Conservation (phyloP, 345 rosid species). For the Linum tenue region DNA sequence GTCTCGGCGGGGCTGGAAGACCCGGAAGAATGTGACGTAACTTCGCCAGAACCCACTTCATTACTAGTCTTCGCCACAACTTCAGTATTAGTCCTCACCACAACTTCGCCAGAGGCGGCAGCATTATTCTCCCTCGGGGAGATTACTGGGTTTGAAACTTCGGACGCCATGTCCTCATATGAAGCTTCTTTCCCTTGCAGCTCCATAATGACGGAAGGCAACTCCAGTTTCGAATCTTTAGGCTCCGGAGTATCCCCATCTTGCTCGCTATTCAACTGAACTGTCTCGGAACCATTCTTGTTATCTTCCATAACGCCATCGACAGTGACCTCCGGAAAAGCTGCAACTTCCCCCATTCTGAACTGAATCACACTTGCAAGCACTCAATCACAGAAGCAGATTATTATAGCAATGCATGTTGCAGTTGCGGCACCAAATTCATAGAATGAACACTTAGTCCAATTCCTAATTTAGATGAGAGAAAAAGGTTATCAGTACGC, state of each 20-base stretch:
- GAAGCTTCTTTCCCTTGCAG: slow-evolving; percentile 35
- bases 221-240: slow-evolving; percentile 21
- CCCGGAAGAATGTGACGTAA: slow-evolving; percentile 31
- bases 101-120: slow-evolving; percentile 36
- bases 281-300: slow-evolving; percentile 18
- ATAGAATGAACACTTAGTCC: slow-evolving; percentile 11
- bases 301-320: slow-evolving; percentile 20
- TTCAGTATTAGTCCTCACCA: slow-evolving; percentile 41
- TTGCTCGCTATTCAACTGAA: slow-evolving; percentile 40
- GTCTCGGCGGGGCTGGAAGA: slow-evolving; percentile 43
- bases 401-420: neutral
- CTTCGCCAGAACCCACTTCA: slow-evolving; percentile 31
- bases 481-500: no score
- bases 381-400: slow-evolving; percentile 19
- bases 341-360: slow-evolving; percentile 48
- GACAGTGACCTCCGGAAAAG: slow-evolving; percentile 27
- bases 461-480: no score
- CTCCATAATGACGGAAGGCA: slow-evolving; percentile 26
- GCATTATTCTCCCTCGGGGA: slow-evolving; percentile 41
- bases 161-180: slow-evolving; percentile 64
- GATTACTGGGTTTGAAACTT: slow-evolving; percentile 64
- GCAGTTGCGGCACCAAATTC: neutral
- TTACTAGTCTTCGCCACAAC: slow-evolving; percentile 10
- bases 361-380: slow-evolving; percentile 9
- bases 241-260: slow-evolving; percentile 10